Conservation (phyloP, 2,329 filamentous ascomycete species). For the Dothideomycetes sp. region DNA sequence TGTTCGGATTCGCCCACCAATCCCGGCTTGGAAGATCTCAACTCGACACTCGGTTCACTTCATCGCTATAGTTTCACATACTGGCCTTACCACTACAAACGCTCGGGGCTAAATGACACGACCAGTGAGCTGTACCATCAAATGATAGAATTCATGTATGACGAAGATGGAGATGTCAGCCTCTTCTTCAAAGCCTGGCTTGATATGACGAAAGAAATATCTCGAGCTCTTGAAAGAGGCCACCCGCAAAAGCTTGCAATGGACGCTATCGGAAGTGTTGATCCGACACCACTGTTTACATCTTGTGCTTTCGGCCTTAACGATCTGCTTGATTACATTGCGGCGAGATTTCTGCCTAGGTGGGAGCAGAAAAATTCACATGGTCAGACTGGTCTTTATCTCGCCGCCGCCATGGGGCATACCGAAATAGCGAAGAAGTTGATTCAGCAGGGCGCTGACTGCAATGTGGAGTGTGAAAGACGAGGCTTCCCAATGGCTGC, state of each 20-base stretch:
- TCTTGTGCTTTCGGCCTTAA: not conserved
- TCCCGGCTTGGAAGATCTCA: not conserved
- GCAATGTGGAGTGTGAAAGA: conserved; percentile 2
- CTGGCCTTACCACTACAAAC: not conserved
- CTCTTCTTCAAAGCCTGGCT: not conserved
- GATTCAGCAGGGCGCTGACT: conserved; percentile 13
- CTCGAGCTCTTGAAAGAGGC: not conserved
- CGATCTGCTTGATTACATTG: not conserved
- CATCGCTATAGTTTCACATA: not conserved
- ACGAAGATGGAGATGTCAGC: not conserved
- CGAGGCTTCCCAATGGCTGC: conserved; percentile 18
- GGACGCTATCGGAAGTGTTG: not conserved
- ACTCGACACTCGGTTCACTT: not conserved
- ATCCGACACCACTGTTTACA: not conserved
- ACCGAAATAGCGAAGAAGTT: not conserved
- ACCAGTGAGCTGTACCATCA: not conserved
- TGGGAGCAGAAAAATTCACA: not conserved
- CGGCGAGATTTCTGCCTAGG: not conserved
- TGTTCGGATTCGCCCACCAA: not conserved
- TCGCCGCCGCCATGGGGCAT: conserved; percentile 3
- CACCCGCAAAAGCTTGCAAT: not conserved
- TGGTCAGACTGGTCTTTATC: not conserved
- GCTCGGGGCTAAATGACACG: not conserved
- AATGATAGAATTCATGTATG: not conserved
- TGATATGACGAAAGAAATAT: not conserved